Conservation (phyloP, 768 basidiomycete genomes). For the Phanerodontia chrysosporium region DNA sequence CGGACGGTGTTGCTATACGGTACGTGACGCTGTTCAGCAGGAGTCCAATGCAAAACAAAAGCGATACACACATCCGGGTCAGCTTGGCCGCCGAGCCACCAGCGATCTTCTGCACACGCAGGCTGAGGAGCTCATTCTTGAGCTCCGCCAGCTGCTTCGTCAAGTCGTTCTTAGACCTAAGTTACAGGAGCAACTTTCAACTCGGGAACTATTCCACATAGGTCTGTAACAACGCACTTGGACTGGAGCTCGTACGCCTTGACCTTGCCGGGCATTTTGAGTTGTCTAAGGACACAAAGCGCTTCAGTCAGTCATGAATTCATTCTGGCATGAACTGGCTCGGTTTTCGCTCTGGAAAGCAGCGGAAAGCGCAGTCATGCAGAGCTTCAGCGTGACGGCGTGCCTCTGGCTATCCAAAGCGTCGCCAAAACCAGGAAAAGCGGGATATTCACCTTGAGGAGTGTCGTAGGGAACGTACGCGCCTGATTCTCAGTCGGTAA, state of each 20-base stretch:
- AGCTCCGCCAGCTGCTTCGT: slow-evolving; percentile 89
- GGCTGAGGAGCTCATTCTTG: slow-evolving; percentile 88
- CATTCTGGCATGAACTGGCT: background rate
- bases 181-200: background rate
- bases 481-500: slow-evolving; percentile 20
- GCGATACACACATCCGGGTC: slow-evolving; percentile 83
- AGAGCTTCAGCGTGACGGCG: slow-evolving; percentile 12
- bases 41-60: background rate
- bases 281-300: slow-evolving; percentile 21
- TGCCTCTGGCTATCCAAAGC: slow-evolving; percentile 1
- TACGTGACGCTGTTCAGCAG: background rate
- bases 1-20: slow-evolving; percentile 79
- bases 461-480: slow-evolving; percentile 28
- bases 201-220: background rate
- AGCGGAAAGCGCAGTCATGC: slow-evolving; percentile 4
- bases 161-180: slow-evolving; percentile 95
- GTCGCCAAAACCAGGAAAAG: background rate
- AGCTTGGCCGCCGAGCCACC: slow-evolving; percentile 94
- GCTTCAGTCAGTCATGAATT: slow-evolving; percentile 4
- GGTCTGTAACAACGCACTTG: slow-evolving; percentile 58
- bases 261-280: slow-evolving; percentile 81
- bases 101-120: slow-evolving; percentile 98
- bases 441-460: slow-evolving; percentile 34
- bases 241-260: slow-evolving; percentile 96
- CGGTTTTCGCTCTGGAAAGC: background rate